Evolutionary conservation across 306 rosid species (phyloP).

Genomic region (Vicia villosa): DNA sequence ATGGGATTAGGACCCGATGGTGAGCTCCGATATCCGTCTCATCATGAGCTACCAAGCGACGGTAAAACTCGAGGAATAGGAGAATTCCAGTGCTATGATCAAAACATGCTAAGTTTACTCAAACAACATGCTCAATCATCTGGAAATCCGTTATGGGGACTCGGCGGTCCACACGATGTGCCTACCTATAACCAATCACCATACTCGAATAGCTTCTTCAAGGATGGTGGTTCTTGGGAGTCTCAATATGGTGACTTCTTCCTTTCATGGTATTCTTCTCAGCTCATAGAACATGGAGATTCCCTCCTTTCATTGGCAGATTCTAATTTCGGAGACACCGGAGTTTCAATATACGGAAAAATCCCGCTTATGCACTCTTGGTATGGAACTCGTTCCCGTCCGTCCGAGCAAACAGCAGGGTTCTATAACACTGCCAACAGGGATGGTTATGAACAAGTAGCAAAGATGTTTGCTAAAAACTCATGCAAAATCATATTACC

Average conservation of each 20-base stretch:
- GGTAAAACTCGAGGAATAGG: slow-evolving; percentile 56
- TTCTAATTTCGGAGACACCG: slow-evolving; percentile 52
- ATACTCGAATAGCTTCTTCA: slow-evolving; percentile 56
- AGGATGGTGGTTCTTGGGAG: slow-evolving; percentile 83
- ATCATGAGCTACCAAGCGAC: slow-evolving; percentile 37
- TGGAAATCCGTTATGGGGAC: slow-evolving; percentile 90
- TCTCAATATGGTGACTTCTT: slow-evolving; percentile 80
- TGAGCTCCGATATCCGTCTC: slow-evolving; percentile 89
- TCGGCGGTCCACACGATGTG: slow-evolving; percentile 93
- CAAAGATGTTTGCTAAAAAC: slow-evolving; percentile 63
- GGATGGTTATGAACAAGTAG: slow-evolving; percentile 73
- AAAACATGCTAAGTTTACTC: slow-evolving; percentile 72
- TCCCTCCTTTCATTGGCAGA: slow-evolving; percentile 68
- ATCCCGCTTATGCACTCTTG: slow-evolving; percentile 79
- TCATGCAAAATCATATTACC: slow-evolving; percentile 81
- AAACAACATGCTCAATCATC: slow-evolving; percentile 72
- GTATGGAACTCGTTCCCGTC: slow-evolving; percentile 74
- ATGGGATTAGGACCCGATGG: slow-evolving; percentile 94
- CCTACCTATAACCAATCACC: slow-evolving; percentile 65
- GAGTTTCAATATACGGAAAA: slow-evolving; percentile 54
- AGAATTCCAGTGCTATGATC: slow-evolving; percentile 91
- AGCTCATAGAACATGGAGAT: slow-evolving; percentile 71
- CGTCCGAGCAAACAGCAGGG: slow-evolving; percentile 84
- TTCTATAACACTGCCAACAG: slow-evolving; percentile 65
- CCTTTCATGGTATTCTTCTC: slow-evolving; percentile 91